phyloP scores from a whole-genome alignment of 495 filamentous ascomycete species.

The Beverwykella pulmonaria region DNA sequence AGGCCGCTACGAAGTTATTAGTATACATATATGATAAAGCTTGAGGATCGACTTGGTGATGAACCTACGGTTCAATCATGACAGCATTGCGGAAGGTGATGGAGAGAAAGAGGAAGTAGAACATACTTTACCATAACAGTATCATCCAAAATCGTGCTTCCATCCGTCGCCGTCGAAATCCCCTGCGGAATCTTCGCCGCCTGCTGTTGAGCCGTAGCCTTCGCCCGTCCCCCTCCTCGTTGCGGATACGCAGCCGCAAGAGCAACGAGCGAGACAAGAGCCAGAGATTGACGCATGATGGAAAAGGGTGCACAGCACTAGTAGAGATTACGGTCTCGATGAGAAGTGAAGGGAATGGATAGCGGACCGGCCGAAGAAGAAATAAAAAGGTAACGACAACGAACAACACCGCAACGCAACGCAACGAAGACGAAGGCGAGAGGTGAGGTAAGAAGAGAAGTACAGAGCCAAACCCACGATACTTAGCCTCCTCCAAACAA shows the following conservation, averaged over 20 bases:
- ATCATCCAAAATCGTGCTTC: conserved; percentile 53
- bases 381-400: not conserved
- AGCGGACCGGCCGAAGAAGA: conserved; percentile 31
- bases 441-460: not conserved
- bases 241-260: conserved; percentile 16
- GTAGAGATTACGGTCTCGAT: conserved; percentile 8
- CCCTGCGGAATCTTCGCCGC: conserved; percentile 45
- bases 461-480: not conserved
- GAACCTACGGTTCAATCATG: not conserved
- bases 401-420: conserved; percentile 6
- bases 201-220: conserved; percentile 46
- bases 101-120: not conserved
- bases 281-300: conserved; percentile 3
- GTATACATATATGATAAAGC: conserved; percentile 9
- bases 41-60: no score
- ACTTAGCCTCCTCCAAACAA: not conserved
- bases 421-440: not conserved
- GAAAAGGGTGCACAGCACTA: conserved; percentile 22
- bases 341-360: conserved; percentile 17
- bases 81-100: no score
- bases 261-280: conserved; percentile 5
- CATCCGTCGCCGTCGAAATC: conserved; percentile 48
- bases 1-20: conserved; percentile 44
- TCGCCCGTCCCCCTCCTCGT: conserved; percentile 2
- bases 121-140: conserved; percentile 53